phyloP scores from a whole-genome alignment of 352 stramenopile genomes.

The Globisporangium sylvaticum region DNA sequence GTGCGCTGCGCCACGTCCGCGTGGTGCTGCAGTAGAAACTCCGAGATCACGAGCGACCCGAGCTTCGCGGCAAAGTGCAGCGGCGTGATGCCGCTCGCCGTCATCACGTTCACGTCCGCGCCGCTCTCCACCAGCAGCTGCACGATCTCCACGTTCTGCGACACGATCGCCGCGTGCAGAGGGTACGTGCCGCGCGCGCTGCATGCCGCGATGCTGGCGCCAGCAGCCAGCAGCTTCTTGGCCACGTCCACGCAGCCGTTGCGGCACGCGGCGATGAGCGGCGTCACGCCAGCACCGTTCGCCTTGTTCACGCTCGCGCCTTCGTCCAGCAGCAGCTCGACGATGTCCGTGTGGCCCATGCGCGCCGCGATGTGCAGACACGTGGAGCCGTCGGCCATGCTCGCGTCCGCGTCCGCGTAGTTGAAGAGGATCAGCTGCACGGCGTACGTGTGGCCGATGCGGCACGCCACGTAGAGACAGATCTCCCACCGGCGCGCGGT shows the following conservation, averaged over 20 bases:
- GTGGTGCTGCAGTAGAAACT: conserved; percentile 62
- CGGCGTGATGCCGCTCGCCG: conserved; percentile 63
- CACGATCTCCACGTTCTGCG: conserved; percentile 62
- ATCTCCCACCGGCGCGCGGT: conserved; percentile 64
- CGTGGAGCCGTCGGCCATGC: conserved; percentile 56
- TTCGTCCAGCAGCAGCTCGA: conserved; percentile 59
- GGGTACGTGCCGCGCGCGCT: conserved; percentile 58
- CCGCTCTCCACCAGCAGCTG: conserved; percentile 55
- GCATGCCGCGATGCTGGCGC: conserved; percentile 35
- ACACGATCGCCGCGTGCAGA: conserved; percentile 65
- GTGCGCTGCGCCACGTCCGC: conserved; percentile 64
- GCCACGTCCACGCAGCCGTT: conserved; percentile 58
- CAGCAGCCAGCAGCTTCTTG: conserved; percentile 46
- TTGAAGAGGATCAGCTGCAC: conserved; percentile 74
- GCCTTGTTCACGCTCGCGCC: conserved; percentile 55
- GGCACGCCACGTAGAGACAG: conserved; percentile 65
- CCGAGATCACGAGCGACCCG: conserved; percentile 48
- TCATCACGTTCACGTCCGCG: conserved; percentile 70
- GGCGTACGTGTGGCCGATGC: conserved; percentile 68
- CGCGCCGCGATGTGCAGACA: conserved; percentile 71
- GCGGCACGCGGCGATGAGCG: conserved; percentile 64
- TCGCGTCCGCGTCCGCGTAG: conserved; percentile 59
- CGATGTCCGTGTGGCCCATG: conserved; percentile 65
- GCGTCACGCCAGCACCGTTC: conserved; percentile 62
- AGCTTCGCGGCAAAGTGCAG: conserved; percentile 75